These are phyloP conservation scores for Persicaria maculosa DNA, from an alignment of 148 eudicot genomes.

Conservation along the genomic window DNA sequence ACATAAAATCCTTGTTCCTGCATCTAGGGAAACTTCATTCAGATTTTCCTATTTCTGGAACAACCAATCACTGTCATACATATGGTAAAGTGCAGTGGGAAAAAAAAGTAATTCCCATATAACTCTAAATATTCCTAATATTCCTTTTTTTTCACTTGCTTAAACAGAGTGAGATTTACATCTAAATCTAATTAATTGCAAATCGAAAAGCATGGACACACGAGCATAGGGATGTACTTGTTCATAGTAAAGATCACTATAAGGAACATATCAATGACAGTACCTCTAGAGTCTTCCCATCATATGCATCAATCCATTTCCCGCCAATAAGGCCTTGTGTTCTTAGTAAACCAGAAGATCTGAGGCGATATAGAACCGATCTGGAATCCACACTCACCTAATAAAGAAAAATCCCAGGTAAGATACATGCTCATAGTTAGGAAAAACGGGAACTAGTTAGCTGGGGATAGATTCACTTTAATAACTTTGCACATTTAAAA, in stretches of 20 bases:
- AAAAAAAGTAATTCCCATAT: not conserved
- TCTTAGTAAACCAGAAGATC: slow-evolving; percentile 44
- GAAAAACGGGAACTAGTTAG: not conserved
- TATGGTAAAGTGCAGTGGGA: not conserved
- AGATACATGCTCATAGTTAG: not conserved
- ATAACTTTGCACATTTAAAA: not conserved
- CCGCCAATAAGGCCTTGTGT: slow-evolving; percentile 79
- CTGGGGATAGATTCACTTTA: not conserved
- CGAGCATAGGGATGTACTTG: not conserved
- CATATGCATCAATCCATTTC: slow-evolving; percentile 84
- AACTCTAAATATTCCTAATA: not conserved
- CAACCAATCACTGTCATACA: not conserved
- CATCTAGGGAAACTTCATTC: not conserved
- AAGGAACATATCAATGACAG: not conserved
- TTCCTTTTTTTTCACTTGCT: not conserved
- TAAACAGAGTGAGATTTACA: not conserved
- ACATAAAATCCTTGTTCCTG: not conserved
- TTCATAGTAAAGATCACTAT: not conserved
- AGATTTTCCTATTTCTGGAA: not conserved
- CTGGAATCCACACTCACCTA: slow-evolving; percentile 63
- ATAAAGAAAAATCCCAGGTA: not conserved
- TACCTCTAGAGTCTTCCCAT: slow-evolving; percentile 77
- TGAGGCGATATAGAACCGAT: slow-evolving; percentile 47
- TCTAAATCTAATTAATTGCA: not conserved
- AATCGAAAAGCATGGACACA: not conserved